Conservation (phyloP, 192 early-diverging fungal species). For the Coemansia furcata region DNA sequence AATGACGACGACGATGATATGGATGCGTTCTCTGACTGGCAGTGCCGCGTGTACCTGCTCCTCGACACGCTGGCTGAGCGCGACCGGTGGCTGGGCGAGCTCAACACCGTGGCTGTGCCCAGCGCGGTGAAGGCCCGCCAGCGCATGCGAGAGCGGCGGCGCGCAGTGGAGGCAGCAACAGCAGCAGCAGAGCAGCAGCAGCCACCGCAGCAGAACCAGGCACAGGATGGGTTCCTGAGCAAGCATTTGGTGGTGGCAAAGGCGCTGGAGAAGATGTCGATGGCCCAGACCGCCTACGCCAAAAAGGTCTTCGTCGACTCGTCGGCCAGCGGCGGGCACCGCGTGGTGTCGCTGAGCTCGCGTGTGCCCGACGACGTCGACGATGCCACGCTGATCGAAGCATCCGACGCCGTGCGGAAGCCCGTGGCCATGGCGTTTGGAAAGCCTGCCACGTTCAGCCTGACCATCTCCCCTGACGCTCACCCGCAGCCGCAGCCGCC, state of each 20-base stretch:
- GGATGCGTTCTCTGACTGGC: constrained; percentile 45
- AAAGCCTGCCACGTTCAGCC: constrained; percentile 41
- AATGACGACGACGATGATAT: constrained; percentile 21
- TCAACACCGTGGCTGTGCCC: constrained; percentile 26
- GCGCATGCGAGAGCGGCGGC: constrained; percentile 4
- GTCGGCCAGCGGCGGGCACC: constrained; percentile 11
- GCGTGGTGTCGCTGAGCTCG: constrained; percentile 7
- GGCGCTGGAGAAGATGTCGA: constrained; percentile 16
- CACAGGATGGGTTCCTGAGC: not conserved
- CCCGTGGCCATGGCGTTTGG: constrained; percentile 42
- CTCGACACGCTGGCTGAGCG: constrained; percentile 41
- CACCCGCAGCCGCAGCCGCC: constrained; percentile 11
- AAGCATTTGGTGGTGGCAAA: constrained; percentile 26
- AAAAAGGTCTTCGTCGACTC: constrained; percentile 34
- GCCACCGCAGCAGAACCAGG: not conserved
- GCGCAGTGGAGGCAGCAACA: too few relatives aligned
- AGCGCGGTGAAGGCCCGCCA: constrained; percentile 45
- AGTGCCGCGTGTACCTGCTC: constrained; percentile 52
- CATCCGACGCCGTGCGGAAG: constrained; percentile 8
- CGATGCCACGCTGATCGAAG: constrained; percentile 32
- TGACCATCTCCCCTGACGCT: constrained; percentile 17
- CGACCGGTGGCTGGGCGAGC: constrained; percentile 43
- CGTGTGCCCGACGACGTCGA: constrained; percentile 10
- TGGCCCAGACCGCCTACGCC: constrained; percentile 32
- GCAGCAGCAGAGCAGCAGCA: constrained; percentile 3